Percentiles rank a stretch among this genome's conserved stretches.
phyloP scores from a whole-genome alignment of 805 yeast genomes.

The Hanseniaspora pseudoguilliermondii region DNA sequence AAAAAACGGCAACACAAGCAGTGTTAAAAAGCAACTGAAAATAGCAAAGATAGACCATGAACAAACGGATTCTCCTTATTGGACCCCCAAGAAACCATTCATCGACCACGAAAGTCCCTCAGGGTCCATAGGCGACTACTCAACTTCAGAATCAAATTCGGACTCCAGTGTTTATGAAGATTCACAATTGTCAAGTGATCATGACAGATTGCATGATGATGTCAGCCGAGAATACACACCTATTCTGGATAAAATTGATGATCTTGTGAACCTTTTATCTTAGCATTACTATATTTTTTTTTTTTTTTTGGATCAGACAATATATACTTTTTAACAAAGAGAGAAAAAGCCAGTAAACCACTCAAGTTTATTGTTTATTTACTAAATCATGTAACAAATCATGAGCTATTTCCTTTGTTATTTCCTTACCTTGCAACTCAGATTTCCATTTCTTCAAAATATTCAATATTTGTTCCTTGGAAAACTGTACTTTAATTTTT shows the following conservation, averaged over 20 bases:
- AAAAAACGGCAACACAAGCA: conserved; percentile 16
- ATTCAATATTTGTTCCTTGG: conserved; percentile 1
- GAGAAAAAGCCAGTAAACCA: neutral
- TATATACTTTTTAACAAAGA: neutral
- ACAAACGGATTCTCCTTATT: conserved; percentile 11
- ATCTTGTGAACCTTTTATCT: conserved; percentile 18
- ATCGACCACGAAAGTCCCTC: conserved; percentile 22
- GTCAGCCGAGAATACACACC: conserved; percentile 48
- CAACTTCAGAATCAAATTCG: conserved; percentile 29
- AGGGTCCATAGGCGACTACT: conserved; percentile 35
- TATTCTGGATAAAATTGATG: conserved; percentile 37
- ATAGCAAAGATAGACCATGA: neutral
- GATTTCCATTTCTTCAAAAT: conserved; percentile 44
- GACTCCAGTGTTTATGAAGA: conserved; percentile 27
- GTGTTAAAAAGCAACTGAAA: neutral
- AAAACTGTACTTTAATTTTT: conserved; percentile 2
- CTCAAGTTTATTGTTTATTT: neutral
- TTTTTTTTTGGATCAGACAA: no score
- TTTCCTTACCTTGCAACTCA: conserved; percentile 33
- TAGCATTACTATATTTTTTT: neutral
- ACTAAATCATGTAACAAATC: neutral
- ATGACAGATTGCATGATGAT: conserved; percentile 29
- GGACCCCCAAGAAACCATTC: conserved; percentile 19
- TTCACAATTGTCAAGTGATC: conserved; percentile 15
- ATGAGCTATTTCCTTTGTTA: conserved; percentile 32